Conservation (phyloP, 2,329 filamentous ascomycete species). For the Ceratocystis diversiconidia region DNA sequence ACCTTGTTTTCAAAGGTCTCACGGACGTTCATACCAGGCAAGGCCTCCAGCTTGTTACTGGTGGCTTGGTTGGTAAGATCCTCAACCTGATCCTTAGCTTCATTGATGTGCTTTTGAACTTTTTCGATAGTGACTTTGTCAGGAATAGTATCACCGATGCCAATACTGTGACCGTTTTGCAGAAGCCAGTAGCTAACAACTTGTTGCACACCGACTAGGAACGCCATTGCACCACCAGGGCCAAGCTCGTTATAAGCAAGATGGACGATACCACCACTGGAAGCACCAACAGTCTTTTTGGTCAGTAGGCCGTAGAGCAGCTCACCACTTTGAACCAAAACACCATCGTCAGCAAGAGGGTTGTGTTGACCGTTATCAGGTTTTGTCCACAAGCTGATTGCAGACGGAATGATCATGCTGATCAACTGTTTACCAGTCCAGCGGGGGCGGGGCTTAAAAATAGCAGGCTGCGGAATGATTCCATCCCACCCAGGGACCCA, state of each 20-base stretch:
- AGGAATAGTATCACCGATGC: constrained; percentile 95
- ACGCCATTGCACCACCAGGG: constrained; percentile 70
- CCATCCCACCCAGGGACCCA: constrained; percentile 99
- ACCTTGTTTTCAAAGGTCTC: constrained; percentile 98
- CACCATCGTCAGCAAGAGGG: constrained; percentile 59
- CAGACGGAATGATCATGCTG: constrained; percentile 77
- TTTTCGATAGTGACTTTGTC: constrained; percentile 70
- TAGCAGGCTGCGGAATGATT: constrained; percentile 81
- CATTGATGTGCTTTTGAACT: constrained; percentile 68
- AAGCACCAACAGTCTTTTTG: constrained; percentile 89
- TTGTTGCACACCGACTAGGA: constrained; percentile 89
- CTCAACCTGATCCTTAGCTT: constrained; percentile 69
- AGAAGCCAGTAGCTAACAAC: constrained; percentile 96
- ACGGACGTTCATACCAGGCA: constrained; percentile 96
- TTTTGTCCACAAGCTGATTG: constrained; percentile 64
- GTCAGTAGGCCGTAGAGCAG: constrained; percentile 79
- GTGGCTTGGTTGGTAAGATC: constrained; percentile 65
- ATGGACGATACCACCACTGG: constrained; percentile 81
- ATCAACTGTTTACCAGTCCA: constrained; percentile 99
- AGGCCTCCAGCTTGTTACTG: constrained; percentile 73
- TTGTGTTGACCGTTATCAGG: constrained; percentile 44
- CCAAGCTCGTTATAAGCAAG: constrained; percentile 94
- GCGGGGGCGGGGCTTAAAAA: constrained; percentile 76
- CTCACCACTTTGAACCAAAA: constrained; percentile 75
- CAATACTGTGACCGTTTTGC: constrained; percentile 93